A percentile compares a stretch with the other conserved stretches of the same genome.
phyloP scores from a whole-genome alignment of 148 eudicot genomes.

The Silene conica region DNA sequence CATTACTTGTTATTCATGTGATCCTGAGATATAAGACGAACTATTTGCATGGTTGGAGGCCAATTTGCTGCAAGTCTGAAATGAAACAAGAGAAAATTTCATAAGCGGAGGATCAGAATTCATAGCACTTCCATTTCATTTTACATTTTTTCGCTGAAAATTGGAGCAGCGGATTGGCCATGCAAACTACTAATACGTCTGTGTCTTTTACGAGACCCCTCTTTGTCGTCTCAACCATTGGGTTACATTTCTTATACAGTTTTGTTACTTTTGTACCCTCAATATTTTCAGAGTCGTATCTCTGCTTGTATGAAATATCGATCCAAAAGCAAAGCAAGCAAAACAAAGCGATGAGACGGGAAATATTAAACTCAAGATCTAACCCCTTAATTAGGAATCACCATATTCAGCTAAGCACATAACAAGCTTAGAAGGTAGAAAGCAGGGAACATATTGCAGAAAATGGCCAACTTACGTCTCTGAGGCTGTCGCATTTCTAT shows the following conservation, averaged over 20 bases:
- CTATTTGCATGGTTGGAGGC: constrained; percentile 99
- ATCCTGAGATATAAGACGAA: constrained; percentile 98
- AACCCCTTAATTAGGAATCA: neutral
- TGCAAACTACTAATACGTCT: neutral
- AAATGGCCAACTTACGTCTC: constrained; percentile 66
- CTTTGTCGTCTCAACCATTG: no score
- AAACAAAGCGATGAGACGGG: neutral
- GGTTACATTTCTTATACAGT: neutral
- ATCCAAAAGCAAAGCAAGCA: neutral
- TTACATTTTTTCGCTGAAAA: neutral
- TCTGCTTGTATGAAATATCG: neutral
- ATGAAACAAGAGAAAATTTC: constrained; percentile 18
- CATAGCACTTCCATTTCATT: no score
- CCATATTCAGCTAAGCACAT: neutral
- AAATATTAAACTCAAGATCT: no score
- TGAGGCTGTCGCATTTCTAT: constrained; percentile 90
- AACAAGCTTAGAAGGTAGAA: neutral
- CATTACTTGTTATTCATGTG: constrained; percentile 99
- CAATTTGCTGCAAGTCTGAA: constrained; percentile 96
- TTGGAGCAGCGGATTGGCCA: neutral
- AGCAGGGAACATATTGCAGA: neutral
- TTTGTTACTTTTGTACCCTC: no score
- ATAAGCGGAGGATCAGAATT: neutral
- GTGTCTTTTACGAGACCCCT: no score
- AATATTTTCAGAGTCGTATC: no score